phyloP scores from a whole-genome alignment of 495 filamentous ascomycete species.

The Aspergillus hancockii region DNA sequence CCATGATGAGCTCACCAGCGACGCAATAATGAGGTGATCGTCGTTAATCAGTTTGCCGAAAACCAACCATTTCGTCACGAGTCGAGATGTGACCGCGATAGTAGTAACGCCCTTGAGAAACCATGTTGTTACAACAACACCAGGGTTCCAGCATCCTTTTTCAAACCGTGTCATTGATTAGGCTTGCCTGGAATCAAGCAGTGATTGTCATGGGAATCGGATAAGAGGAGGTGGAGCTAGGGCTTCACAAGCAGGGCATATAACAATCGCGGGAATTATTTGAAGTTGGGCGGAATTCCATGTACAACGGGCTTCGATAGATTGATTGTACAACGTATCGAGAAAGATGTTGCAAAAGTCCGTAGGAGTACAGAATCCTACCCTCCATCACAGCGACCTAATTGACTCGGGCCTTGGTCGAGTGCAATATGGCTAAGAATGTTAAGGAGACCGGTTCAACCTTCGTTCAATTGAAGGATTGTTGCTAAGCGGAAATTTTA shows the following conservation, averaged over 20 bases:
- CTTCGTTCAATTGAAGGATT: too few relatives aligned
- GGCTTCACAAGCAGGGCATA: neutral
- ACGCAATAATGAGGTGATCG: conserved; percentile 21
- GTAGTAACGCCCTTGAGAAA: conserved; percentile 23
- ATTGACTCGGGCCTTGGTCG: too few relatives aligned
- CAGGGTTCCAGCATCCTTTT: conserved; percentile 25
- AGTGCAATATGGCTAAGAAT: too few relatives aligned
- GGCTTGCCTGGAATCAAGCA: too few relatives aligned
- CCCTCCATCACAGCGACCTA: too few relatives aligned
- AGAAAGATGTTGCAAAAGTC: too few relatives aligned
- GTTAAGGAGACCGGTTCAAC: too few relatives aligned
- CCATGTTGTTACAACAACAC: conserved; percentile 30
- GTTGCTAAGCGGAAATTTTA: too few relatives aligned
- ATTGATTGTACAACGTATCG: too few relatives aligned
- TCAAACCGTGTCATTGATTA: conserved; percentile 22
- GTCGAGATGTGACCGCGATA: conserved; percentile 24
- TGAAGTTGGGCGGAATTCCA: neutral
- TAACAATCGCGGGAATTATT: neutral
- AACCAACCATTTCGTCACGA: conserved; percentile 29
- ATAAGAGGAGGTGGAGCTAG: too few relatives aligned
- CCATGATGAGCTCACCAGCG: conserved; percentile 16
- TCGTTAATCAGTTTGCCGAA: conserved; percentile 23
- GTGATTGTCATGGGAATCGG: too few relatives aligned
- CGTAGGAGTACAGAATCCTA: too few relatives aligned
- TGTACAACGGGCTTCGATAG: neutral